Evolutionary conservation across 140 eudicot genomes (phyloP).

Genomic region (Stevia rebaudiana): DNA sequence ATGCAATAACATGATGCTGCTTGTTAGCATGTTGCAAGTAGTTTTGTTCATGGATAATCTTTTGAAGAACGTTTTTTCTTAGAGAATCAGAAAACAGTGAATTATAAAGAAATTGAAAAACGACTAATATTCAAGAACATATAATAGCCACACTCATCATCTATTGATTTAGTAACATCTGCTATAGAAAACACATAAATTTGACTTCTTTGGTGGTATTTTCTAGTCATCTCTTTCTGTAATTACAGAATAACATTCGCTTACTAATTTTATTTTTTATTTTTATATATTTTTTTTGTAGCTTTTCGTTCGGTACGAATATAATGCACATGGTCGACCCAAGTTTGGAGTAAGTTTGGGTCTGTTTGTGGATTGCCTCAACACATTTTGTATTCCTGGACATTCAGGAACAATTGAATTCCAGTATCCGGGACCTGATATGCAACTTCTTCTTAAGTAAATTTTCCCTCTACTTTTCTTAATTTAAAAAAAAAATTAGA

Average conservation of each 20-base stretch:
- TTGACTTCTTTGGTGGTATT: background rate
- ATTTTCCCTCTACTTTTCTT: background rate
- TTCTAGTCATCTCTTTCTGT: background rate
- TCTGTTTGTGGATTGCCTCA: slow-evolving; percentile 79
- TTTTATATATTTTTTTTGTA: slow-evolving; percentile 15
- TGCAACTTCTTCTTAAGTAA: slow-evolving; percentile 97
- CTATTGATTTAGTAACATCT: background rate
- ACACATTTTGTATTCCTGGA: slow-evolving; percentile 74
- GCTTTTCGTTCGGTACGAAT: slow-evolving; percentile 84
- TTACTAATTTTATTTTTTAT: too few relatives aligned
- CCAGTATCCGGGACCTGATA: slow-evolving; percentile 93
- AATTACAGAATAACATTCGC: background rate
- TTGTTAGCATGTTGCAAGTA: background rate
- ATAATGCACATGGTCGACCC: slow-evolving; percentile 76
- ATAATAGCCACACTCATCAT: background rate
- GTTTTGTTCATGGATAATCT: background rate
- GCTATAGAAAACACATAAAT: background rate
- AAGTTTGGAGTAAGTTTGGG: slow-evolving; percentile 92
- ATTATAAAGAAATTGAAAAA: background rate
- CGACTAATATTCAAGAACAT: background rate
- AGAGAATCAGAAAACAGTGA: background rate
- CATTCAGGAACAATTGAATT: slow-evolving; percentile 58
- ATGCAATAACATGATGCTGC: background rate
- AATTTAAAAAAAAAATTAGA: background rate
- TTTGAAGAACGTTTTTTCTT: background rate